Evolutionary conservation across 495 filamentous ascomycete species (phyloP).

Genomic region (Tirmania nivea): DNA sequence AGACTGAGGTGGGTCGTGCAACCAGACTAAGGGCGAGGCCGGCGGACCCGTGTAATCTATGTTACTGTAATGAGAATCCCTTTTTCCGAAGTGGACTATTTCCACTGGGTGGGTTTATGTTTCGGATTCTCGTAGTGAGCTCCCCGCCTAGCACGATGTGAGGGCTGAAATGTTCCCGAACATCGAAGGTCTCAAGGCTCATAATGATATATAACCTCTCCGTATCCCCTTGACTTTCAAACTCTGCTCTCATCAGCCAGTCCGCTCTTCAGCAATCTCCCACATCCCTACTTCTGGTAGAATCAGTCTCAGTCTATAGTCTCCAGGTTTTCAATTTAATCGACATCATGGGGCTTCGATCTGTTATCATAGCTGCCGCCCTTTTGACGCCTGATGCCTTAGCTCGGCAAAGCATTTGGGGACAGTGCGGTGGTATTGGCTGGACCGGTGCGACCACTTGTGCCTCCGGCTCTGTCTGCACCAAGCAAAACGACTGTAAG

Average conservation of each 20-base stretch:
- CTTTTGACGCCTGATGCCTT: not conserved
- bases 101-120: too few relatives aligned
- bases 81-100: too few relatives aligned
- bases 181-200: too few relatives aligned
- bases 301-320: too few relatives aligned
- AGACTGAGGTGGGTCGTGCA: too few relatives aligned
- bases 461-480: conserved; percentile 11
- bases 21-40: too few relatives aligned
- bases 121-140: too few relatives aligned
- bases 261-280: not conserved
- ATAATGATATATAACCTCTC: too few relatives aligned
- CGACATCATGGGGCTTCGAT: not conserved
- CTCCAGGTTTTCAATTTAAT: not conserved
- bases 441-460: conserved; percentile 8
- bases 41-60: too few relatives aligned
- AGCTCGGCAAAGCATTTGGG: not conserved
- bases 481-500: conserved; percentile 14
- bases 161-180: too few relatives aligned
- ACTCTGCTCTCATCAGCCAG: not conserved
- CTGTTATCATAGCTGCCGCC: not conserved
- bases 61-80: too few relatives aligned
- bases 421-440: not conserved
- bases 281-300: not conserved
- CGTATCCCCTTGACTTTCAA: not conserved
- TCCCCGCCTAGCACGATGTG: too few relatives aligned